Conservation (phyloP, 345 rosid genomes). For the Mangifera indica region DNA sequence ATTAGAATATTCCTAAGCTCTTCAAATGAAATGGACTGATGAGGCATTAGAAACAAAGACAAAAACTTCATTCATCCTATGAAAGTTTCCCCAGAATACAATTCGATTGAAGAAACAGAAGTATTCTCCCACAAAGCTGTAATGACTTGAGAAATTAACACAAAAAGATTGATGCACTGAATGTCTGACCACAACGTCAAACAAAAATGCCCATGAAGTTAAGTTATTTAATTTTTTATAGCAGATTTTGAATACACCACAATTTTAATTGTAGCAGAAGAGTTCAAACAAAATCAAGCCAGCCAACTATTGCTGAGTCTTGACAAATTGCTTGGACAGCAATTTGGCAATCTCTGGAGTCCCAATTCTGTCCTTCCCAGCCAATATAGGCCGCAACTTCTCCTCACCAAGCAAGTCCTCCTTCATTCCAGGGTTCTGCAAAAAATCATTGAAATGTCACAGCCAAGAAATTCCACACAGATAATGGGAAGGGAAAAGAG, state of each 20-base stretch:
- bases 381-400: conserved; percentile 36
- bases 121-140: background rate
- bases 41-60: background rate
- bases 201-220: background rate
- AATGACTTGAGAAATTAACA: background rate
- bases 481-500: no score
- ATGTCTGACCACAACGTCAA: background rate
- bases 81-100: background rate
- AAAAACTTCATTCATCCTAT: background rate
- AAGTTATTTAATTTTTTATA: background rate
- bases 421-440: conserved; percentile 45
- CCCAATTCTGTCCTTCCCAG: conserved; percentile 42
- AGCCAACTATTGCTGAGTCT: conserved; percentile 3
- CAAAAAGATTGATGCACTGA: background rate
- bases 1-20: background rate
- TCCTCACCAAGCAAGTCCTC: conserved; percentile 33
- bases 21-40: background rate
- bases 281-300: background rate
- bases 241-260: background rate
- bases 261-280: background rate
- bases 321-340: conserved; percentile 34
- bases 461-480: background rate
- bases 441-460: background rate
- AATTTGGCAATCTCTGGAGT: conserved; percentile 39
- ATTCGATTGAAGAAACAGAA: background rate